Base-by-base conservation (phyloP, 225 moss, liverwort and hornwort species). In the Pseudisothecium myosuroides region DNA sequence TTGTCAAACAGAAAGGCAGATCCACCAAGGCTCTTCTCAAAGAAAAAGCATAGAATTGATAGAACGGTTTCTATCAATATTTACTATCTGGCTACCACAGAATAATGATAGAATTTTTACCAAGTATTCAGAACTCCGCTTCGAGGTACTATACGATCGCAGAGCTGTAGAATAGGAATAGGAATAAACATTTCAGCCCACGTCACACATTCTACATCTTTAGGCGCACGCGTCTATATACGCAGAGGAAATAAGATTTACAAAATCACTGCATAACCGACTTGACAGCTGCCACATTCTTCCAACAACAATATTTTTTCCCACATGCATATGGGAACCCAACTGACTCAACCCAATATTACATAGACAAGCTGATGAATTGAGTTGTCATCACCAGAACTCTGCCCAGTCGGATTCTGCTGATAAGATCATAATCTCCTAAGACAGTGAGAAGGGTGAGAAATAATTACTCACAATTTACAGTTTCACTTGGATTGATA, bases 401-500 rank as follows among this genome's bases (percentile, higher is more conserved):
- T 68, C 47, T 69, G 62, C 88, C 20, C 36, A 64, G 36, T 59
- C 49, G 13, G 24, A 89, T 77, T 58, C 50, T 66, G 52, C 73
- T 66, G 59, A 67, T 74, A 37, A 45, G 27, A 47, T 63, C 63
- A 78, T 24, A 64, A 85, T 56, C 82, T 82, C 77, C 23, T 52
- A 34, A 55, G 81, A 76, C 27, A 68, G 21, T 56, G 61, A 87
- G 85, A 88, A 87, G 76, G 65, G 50, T 24, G 27, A 68, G 39
- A 60, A 82, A 28, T 63, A 71, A 85, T 32, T 22, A 89, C 94
- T 94, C 87, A 94, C 94, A 90, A 83, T 89, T 94, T 60, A 87
- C 62, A 82, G 89, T 39, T 65, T 94, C 94, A 49, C 75, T 94
- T 83, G 93, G 92, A 88, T 88, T 93, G 29, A 94, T 90, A 58